Percentiles rank a stretch among this genome's conserved stretches.
phyloP scores from a whole-genome alignment of 805 yeast species.

The Candida tibetensis region DNA sequence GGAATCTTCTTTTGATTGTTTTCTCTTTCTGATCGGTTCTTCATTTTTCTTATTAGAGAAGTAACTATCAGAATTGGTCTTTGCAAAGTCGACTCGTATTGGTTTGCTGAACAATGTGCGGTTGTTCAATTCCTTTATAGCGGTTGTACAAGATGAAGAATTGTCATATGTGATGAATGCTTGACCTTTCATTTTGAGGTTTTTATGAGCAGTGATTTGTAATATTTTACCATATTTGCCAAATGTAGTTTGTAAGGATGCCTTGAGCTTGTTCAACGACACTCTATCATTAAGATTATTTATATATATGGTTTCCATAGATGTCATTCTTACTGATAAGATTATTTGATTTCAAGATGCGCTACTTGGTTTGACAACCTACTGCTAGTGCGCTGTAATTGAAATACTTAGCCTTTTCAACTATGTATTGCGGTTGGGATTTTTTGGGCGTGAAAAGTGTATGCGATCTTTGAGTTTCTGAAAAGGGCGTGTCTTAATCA shows the following conservation, averaged over 20 bases:
- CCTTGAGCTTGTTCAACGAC: constrained; percentile 48
- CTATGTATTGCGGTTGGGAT: no score
- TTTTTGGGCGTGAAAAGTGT: no score
- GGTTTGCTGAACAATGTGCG: constrained; percentile 45
- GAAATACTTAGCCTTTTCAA: no score
- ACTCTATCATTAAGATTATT: constrained; percentile 72
- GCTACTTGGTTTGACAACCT: no score
- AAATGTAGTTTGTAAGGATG: constrained; percentile 42
- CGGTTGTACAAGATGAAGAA: constrained; percentile 42
- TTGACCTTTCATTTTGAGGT: constrained; percentile 73
- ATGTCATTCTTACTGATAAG: constrained; percentile 3
- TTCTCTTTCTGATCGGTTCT: constrained; percentile 13
- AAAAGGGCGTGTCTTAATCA: no score
- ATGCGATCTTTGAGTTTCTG: no score
- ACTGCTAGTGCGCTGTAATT: no score
- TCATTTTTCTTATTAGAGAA: constrained; percentile 16
- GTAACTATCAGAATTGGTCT: constrained; percentile 42
- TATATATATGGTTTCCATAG: constrained; percentile 50
- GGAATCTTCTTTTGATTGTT: constrained; percentile 6
- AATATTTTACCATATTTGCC: constrained; percentile 45
- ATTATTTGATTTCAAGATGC: no score
- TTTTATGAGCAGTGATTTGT: constrained; percentile 55
- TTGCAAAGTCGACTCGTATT: constrained; percentile 45
- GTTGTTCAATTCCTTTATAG: constrained; percentile 43
- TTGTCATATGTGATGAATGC: constrained; percentile 66